Percentiles rank a stretch among this genome's conserved stretches.
These are phyloP conservation scores for Candida dajiaensis DNA, from an alignment of 805 yeast species.

Conservation along the genomic window DNA sequence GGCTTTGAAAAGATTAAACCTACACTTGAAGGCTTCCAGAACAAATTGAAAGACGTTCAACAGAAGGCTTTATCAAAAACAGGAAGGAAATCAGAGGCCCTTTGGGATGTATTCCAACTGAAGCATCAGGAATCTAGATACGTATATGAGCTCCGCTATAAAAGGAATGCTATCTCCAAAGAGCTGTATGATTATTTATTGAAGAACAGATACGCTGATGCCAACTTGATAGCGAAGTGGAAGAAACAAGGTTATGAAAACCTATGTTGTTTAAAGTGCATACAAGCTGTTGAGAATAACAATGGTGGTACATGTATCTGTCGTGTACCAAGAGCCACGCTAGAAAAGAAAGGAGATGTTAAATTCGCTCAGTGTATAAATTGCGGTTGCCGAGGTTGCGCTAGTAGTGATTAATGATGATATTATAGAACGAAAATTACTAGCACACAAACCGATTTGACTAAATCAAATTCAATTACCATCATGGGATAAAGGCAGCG, in stretches of 20 bases:
- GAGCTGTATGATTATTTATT: constrained; percentile 72
- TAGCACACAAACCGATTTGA: too few relatives aligned
- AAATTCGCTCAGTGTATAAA: constrained; percentile 56
- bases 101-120: constrained; percentile 68
- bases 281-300: constrained; percentile 53
- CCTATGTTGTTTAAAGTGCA: constrained; percentile 78
- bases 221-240: constrained; percentile 76
- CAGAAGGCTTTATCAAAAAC: constrained; percentile 32
- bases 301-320: constrained; percentile 76
- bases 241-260: constrained; percentile 81
- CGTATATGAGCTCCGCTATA: constrained; percentile 67
- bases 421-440: too few relatives aligned
- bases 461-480: too few relatives aligned
- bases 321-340: constrained; percentile 65
- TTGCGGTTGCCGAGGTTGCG: constrained; percentile 85
- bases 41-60: constrained; percentile 51
- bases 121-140: constrained; percentile 74
- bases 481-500: too few relatives aligned
- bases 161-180: constrained; percentile 57
- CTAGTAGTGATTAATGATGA: constrained; percentile 53
- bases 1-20: constrained; percentile 69
- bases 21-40: constrained; percentile 53
- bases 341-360: constrained; percentile 29
- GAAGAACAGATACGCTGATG: constrained; percentile 61
- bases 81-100: constrained; percentile 44